Evolutionary conservation across 441 rosid species (phyloP).

Genomic region (Hura crepitans): DNA sequence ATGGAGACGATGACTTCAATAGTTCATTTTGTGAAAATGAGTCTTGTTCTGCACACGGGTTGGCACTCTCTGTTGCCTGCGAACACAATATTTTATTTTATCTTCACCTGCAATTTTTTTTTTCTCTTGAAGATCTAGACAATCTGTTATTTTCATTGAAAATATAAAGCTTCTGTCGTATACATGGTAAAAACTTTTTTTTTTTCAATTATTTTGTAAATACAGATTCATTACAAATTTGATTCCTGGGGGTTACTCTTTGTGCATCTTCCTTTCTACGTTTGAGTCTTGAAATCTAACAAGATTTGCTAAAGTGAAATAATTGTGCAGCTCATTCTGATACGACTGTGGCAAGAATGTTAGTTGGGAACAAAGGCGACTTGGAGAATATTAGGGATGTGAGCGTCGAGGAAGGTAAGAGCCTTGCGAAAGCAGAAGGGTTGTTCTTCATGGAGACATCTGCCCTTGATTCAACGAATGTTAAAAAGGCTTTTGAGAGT

Average conservation of each 20-base stretch:
- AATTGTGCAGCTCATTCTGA: conserved; percentile 68
- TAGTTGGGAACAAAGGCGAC: conserved; percentile 91
- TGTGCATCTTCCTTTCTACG: background rate
- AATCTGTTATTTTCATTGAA: too few relatives aligned
- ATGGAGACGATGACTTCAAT: too few relatives aligned
- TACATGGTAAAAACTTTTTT: background rate
- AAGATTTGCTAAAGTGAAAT: conserved; percentile 10
- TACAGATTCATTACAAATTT: too few relatives aligned
- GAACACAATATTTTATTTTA: background rate
- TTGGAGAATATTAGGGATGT: conserved; percentile 72
- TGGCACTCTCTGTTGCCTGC: background rate
- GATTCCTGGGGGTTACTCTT: too few relatives aligned
- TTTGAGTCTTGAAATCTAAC: conserved; percentile 1
- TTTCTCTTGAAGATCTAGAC: too few relatives aligned
- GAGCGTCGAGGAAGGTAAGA: conserved; percentile 68
- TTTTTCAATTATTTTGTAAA: background rate
- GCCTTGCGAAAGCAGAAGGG: conserved; percentile 76
- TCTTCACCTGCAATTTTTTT: too few relatives aligned
- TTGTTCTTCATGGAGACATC: conserved; percentile 94
- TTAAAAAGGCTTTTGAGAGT: conserved; percentile 78
- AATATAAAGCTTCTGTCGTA: background rate
- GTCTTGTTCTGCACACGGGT: background rate
- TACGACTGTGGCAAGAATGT: conserved; percentile 66
- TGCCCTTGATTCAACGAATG: conserved; percentile 78
- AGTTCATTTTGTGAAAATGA: background rate